Evolutionary conservation across 75 land plant genomes (phyloP).

Genomic region (Azolla pinnata): DNA sequence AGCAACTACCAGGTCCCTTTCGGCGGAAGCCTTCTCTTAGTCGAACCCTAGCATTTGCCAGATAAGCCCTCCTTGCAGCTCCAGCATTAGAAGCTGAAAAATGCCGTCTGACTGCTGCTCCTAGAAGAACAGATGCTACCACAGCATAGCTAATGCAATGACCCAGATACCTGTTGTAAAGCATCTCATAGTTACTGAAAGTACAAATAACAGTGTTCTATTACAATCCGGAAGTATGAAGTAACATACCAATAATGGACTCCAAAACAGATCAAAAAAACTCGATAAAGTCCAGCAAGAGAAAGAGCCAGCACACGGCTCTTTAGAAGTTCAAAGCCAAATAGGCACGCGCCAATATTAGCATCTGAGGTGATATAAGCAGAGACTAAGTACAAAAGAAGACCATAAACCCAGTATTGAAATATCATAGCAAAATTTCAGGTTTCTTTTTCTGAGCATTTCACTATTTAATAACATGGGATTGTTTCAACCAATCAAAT

Average conservation of each 20-base stretch:
- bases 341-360: conserved; percentile 91
- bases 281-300: conserved; percentile 84
- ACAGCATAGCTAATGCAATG: conserved; percentile 98
- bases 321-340: conserved; percentile 82
- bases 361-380: no score
- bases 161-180: conserved; percentile 74
- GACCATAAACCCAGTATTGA: no score
- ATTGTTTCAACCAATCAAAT: no score
- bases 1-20: conserved; percentile 71
- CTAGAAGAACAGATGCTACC: conserved; percentile 82
- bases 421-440: no score
- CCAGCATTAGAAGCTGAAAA: conserved; percentile 58
- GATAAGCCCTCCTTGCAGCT: conserved; percentile 88
- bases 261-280: conserved; percentile 94
- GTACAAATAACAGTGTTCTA: no score
- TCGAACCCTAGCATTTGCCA: conserved; percentile 82
- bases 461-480: no score
- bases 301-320: conserved; percentile 75
- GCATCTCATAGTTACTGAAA: not conserved
- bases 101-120: conserved; percentile 80
- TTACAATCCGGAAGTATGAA: no score
- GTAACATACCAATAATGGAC: conserved; percentile 84
- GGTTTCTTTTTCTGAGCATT: no score
- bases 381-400: no score
- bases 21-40: conserved; percentile 83